Percentiles rank a stretch among this genome's conserved stretches.
Conservation (phyloP, 345 rosid genomes). For the Melaleuca quinquenervia region DNA sequence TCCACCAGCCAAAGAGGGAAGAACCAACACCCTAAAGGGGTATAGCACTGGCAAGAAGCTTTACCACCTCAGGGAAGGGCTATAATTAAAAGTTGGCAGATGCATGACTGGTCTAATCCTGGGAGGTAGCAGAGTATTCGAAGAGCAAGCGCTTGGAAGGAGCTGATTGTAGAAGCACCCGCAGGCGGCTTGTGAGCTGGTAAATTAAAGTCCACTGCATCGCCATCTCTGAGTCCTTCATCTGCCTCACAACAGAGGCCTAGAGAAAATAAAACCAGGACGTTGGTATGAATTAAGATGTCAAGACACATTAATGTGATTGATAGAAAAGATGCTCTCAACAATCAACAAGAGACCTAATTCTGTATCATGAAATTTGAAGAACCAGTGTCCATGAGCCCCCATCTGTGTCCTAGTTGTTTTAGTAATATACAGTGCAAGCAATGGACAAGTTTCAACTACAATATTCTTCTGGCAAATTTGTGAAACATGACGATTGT, state of each 20-base stretch:
- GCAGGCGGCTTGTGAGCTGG: slow-evolving; percentile 83
- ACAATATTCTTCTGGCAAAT: neutral
- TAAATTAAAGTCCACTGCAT: slow-evolving; percentile 93
- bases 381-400: neutral
- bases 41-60: neutral
- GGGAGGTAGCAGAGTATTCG: slow-evolving; percentile 88
- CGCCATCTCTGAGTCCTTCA: slow-evolving; percentile 97
- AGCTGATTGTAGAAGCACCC: slow-evolving; percentile 82
- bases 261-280: slow-evolving; percentile 6
- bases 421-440: neutral
- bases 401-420: neutral
- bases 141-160: slow-evolving; percentile 90
- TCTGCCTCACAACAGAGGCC: slow-evolving; percentile 92
- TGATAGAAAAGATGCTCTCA: neutral
- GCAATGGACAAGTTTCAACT: neutral
- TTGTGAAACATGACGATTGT: neutral
- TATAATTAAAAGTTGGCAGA: neutral
- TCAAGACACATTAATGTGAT: neutral
- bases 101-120: slow-evolving; percentile 27
- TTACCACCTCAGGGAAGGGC: neutral
- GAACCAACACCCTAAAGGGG: neutral
- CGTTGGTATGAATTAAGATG: neutral
- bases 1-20: neutral
- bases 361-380: neutral
- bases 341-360: neutral